These are phyloP conservation scores for Hypoxylon sp. DNA, from an alignment of 2,329 filamentous ascomycete species.

Conservation along the genomic window DNA sequence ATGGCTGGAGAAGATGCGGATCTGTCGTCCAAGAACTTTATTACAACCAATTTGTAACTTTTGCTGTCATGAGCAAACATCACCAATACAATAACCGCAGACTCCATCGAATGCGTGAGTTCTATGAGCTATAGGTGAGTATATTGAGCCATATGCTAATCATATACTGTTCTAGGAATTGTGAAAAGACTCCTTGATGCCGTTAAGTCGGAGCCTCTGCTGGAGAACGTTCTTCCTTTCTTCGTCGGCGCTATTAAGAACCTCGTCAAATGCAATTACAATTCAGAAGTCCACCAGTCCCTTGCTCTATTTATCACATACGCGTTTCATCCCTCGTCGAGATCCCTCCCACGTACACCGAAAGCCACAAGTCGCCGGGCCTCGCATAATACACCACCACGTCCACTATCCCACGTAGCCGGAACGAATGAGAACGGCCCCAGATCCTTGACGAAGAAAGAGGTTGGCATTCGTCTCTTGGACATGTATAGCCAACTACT, in stretches of 20 bases:
- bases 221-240: constrained; percentile 73
- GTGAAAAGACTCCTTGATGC: constrained; percentile 90
- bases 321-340: constrained; percentile 72
- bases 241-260: constrained; percentile 83
- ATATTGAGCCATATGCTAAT: constrained; percentile 34
- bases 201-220: constrained; percentile 83
- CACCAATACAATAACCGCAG: constrained; percentile 91
- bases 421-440: constrained; percentile 45
- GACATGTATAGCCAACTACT: constrained; percentile 80
- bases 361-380: constrained; percentile 54
- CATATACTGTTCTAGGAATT: constrained; percentile 66
- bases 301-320: constrained; percentile 94
- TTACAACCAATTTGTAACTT: constrained; percentile 89
- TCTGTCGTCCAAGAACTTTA: constrained; percentile 84
- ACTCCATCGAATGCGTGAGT: constrained; percentile 86
- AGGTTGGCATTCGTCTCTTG: constrained; percentile 78
- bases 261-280: constrained; percentile 81
- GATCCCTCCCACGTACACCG: constrained; percentile 61
- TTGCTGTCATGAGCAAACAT: constrained; percentile 89
- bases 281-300: constrained; percentile 84
- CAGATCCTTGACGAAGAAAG: constrained; percentile 66
- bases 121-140: not conserved
- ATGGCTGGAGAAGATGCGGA: constrained; percentile 87
- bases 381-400: constrained; percentile 52
- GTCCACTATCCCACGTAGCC: constrained; percentile 50